Evolutionary conservation across 441 rosid genomes (phyloP).

Genomic region (Raphanus hybrid): DNA sequence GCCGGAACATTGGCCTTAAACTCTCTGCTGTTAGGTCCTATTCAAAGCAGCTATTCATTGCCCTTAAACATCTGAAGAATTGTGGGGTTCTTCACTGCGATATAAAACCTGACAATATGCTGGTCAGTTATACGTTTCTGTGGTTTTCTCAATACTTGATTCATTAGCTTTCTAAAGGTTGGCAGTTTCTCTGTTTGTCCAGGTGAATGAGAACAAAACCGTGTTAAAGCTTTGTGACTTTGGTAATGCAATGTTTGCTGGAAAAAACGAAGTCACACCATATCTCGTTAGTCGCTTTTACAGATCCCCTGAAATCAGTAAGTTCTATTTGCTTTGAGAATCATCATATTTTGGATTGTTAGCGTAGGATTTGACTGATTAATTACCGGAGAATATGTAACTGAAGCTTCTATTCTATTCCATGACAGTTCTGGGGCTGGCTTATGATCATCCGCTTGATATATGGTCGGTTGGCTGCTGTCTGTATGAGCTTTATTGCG

Average conservation of each 20-base stretch:
- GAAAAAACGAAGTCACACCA: conserved; percentile 97
- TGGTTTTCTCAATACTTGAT: conserved; percentile 26
- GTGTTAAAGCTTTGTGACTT: conserved; percentile 99
- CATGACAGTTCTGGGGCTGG: conserved; percentile 90
- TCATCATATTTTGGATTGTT: conserved; percentile 3
- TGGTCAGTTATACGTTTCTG: conserved; percentile 57
- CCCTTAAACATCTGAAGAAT: conserved; percentile 91
- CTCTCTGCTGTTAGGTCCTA: conserved; percentile 94
- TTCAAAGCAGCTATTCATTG: conserved; percentile 96
- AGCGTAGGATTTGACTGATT: not conserved
- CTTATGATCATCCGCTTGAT: conserved; percentile 97
- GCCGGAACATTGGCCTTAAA: conserved; percentile 98
- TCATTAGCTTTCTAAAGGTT: conserved; percentile 2
- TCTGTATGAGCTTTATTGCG: conserved; percentile 90
- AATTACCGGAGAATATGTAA: not conserved
- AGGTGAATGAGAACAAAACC: conserved; percentile 98
- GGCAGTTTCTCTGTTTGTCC: conserved; percentile 25
- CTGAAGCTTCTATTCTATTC: conserved; percentile 13
- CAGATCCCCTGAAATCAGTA: conserved; percentile 99
- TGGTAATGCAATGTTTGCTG: conserved; percentile 99
- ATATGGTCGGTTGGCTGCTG: conserved; percentile 99
- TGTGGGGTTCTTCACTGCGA: conserved; percentile 99
- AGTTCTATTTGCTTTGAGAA: conserved; percentile 40
- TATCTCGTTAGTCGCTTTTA: conserved; percentile 99
- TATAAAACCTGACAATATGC: conserved; percentile 99